Conservation (phyloP, 2,329 filamentous ascomycete genomes). For the Conoideocrella luteorostrata region DNA sequence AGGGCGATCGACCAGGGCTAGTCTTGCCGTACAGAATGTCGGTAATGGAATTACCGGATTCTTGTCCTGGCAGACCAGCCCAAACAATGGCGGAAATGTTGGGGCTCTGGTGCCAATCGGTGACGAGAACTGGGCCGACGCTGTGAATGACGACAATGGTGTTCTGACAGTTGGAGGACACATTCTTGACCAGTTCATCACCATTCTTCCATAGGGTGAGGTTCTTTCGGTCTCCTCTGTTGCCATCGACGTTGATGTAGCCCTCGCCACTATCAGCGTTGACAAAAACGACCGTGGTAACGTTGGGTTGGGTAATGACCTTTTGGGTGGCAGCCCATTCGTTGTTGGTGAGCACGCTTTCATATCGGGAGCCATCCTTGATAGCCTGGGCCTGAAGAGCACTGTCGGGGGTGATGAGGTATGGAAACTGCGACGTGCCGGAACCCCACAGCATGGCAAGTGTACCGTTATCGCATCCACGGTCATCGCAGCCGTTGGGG, state of each 20-base stretch:
- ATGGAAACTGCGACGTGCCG: constrained; percentile 67
- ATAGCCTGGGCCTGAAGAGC: constrained; percentile 60
- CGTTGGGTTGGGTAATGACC: constrained; percentile 56
- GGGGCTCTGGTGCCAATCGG: constrained; percentile 65
- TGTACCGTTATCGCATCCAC: constrained; percentile 53
- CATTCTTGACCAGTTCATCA: constrained; percentile 73
- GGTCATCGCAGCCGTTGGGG: constrained; percentile 71
- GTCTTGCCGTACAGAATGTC: constrained; percentile 79
- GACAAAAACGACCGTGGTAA: constrained; percentile 78
- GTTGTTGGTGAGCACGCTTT: constrained; percentile 62
- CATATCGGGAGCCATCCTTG: constrained; percentile 51
- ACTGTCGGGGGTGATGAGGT: constrained; percentile 66
- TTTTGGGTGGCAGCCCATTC: constrained; percentile 53
- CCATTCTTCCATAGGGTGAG: constrained; percentile 82
- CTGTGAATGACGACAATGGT: constrained; percentile 90
- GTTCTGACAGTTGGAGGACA: constrained; percentile 73
- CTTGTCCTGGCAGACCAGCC: constrained; percentile 76
- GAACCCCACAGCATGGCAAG: constrained; percentile 76
- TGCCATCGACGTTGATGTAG: constrained; percentile 75
- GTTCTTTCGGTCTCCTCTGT: constrained; percentile 85
- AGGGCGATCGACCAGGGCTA: constrained; percentile 73
- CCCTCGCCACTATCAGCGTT: constrained; percentile 85
- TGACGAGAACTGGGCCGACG: constrained; percentile 69
- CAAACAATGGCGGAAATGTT: constrained; percentile 82
- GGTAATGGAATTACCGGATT: constrained; percentile 71